phyloP scores from a whole-genome alignment of 2,329 filamentous ascomycete species.

The Aureobasidium sp. region DNA sequence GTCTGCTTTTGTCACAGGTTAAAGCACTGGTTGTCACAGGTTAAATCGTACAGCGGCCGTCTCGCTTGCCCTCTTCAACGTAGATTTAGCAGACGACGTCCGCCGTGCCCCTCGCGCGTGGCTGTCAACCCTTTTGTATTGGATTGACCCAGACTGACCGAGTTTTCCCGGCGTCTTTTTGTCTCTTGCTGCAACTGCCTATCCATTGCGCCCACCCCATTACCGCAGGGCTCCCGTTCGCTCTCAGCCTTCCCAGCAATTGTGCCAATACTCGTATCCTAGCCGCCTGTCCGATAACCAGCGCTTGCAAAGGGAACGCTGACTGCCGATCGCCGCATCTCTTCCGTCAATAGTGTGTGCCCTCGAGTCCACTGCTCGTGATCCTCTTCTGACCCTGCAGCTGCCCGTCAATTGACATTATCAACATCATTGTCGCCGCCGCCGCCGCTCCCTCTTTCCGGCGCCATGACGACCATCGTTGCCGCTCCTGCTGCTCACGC shows the following conservation, averaged over 20 bases:
- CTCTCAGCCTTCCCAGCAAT: not conserved
- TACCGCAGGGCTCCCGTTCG: not conserved
- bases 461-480: slow-evolving; percentile 42
- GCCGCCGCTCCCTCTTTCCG: not conserved
- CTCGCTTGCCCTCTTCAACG: slow-evolving; percentile 10
- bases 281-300: slow-evolving; percentile 9
- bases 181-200: slow-evolving; percentile 1
- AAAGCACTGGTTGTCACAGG: slow-evolving; percentile 13
- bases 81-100: slow-evolving; percentile 12
- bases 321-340: slow-evolving; percentile 16
- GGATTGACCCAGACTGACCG: not conserved
- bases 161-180: not conserved
- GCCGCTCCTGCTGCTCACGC: slow-evolving; percentile 32
- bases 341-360: slow-evolving; percentile 18
- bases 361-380: slow-evolving; percentile 13
- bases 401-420: slow-evolving; percentile 7
- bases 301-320: slow-evolving; percentile 12
- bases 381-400: slow-evolving; percentile 12
- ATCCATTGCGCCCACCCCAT: not conserved
- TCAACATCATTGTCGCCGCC: not conserved
- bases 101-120: slow-evolving; percentile 15
- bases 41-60: slow-evolving; percentile 4
- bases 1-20: slow-evolving; percentile 17
- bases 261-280: slow-evolving; percentile 5
- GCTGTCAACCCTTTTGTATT: slow-evolving; percentile 8